Base-by-base conservation (phyloP, 495 filamentous ascomycete species). In the Podospora pseudopauciseta region DNA sequence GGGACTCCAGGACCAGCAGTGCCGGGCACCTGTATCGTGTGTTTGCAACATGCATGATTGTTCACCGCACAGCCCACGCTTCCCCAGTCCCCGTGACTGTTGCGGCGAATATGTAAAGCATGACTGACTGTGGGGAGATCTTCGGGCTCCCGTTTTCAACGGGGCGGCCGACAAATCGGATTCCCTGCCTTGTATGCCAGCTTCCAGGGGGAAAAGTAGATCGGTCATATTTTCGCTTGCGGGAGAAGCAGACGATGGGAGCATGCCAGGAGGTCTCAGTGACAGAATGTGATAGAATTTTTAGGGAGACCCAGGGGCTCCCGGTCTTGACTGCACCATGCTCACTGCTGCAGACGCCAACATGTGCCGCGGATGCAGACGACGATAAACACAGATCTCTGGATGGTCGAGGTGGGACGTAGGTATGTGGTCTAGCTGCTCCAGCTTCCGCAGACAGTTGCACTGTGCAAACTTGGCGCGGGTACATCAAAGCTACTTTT, bases 211-310 rank as follows among this genome's bases (percentile, higher is more conserved):
- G 23, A 58, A 58, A 58, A 58, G 6, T 15, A 58, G 55, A 58
- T 58, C 55, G n/a, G 55, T 58, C 55, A 58, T 58, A 58, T 58
- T 58, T 18, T 58, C 18, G 55, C 55, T 58, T 58, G 55, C 55
- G n/a, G n/a, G n/a, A 49, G 39, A 49, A 49, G 15, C 7, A 49
- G 39, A 49, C 39, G 39, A 49, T 49, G 39, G 39, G 2, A 49
- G 13, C 39, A 49, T 16, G 39, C 39, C 39, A 49, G 39, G 39
- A 49, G 9, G 39, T 49, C 15, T 49, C 39, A 49, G 39, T 1
- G 2, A 49, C 9, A 49, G 39, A 49, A 49, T 49, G 9, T 49
- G 39, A 49, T 13, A 49, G 39, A 49, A 49, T 49, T 16, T 49
- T 49, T 13, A 13, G 39, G 39, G 39, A 49, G 18, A 49, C 5